Evolutionary conservation across 139 green algal species (phyloP).

Genomic region (Coccomyxa sp.): DNA sequence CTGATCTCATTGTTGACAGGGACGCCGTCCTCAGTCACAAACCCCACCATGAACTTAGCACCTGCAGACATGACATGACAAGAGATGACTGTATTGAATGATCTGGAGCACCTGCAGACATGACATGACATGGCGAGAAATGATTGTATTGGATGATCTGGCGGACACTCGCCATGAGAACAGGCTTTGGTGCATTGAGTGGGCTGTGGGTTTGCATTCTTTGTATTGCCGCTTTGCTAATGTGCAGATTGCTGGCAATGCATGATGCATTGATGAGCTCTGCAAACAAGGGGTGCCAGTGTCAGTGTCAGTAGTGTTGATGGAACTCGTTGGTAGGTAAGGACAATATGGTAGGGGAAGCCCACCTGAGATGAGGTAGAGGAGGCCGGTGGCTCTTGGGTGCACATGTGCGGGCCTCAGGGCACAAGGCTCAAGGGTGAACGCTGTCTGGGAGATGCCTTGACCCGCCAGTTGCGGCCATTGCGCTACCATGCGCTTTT

Average conservation of each 20-base stretch:
- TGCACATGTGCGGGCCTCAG: conserved; percentile 18
- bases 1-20: conserved; percentile 12
- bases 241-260: too few relatives aligned
- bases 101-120: conserved; percentile 16
- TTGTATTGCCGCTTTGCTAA: too few relatives aligned
- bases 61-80: conserved; percentile 14
- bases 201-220: too few relatives aligned
- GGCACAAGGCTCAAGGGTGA: conserved; percentile 17
- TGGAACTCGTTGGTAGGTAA: too few relatives aligned
- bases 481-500: not conserved
- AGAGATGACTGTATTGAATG: too few relatives aligned
- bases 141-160: too few relatives aligned
- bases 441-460: conserved; percentile 17
- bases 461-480: not conserved
- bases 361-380: conserved; percentile 21
- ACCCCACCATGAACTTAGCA: conserved; percentile 17
- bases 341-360: too few relatives aligned
- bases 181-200: too few relatives aligned
- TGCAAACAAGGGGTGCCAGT: not conserved
- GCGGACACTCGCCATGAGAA: too few relatives aligned
- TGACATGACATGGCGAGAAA: not conserved
- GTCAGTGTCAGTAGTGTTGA: not conserved
- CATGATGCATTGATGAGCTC: not conserved
- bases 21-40: conserved; percentile 16
- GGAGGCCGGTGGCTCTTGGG: conserved; percentile 7